Evolutionary conservation across 768 basidiomycete species (phyloP).

Genomic region (Rhizopogon vulgaris): DNA sequence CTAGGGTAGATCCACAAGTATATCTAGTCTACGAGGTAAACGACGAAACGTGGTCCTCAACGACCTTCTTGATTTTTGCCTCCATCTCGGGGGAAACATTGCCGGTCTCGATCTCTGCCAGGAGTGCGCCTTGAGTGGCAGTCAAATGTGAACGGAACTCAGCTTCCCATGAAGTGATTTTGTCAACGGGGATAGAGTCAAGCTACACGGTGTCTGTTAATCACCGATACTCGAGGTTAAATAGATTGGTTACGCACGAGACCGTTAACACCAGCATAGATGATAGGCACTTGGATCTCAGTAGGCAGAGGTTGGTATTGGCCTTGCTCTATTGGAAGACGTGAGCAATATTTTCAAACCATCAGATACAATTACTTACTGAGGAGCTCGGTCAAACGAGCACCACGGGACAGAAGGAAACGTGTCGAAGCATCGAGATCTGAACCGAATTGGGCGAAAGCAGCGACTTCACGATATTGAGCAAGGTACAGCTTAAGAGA

Average conservation of each 20-base stretch:
- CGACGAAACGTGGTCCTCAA: conserved; percentile 81
- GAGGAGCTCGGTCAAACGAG: conserved; percentile 94
- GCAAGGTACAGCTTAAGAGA: conserved; percentile 99
- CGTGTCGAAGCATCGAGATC: conserved; percentile 99
- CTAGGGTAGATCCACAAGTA: not conserved
- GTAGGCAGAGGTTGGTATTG: conserved; percentile 94
- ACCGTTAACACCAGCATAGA: conserved; percentile 99
- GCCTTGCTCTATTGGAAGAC: conserved; percentile 71
- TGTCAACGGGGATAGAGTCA: conserved; percentile 90
- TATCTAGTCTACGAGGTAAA: conserved; percentile 39
- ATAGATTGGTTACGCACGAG: conserved; percentile 47
- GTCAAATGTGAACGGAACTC: conserved; percentile 88
- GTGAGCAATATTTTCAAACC: conserved; percentile 12
- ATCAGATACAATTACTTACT: conserved; percentile 41
- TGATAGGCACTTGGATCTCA: conserved; percentile 97
- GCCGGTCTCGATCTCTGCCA: conserved; percentile 81
- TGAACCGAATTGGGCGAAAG: conserved; percentile 99
- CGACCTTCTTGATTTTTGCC: conserved; percentile 90
- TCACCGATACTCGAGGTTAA: too few species aligned
- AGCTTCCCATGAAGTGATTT: conserved; percentile 90
- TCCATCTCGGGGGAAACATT: conserved; percentile 87
- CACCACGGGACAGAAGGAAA: conserved; percentile 96
- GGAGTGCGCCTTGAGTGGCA: conserved; percentile 64
- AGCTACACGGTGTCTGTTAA: conserved; percentile 40
- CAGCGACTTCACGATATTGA: conserved; percentile 99